Conservation (phyloP, 257 asterid species). For the Coffea eugenioides region DNA sequence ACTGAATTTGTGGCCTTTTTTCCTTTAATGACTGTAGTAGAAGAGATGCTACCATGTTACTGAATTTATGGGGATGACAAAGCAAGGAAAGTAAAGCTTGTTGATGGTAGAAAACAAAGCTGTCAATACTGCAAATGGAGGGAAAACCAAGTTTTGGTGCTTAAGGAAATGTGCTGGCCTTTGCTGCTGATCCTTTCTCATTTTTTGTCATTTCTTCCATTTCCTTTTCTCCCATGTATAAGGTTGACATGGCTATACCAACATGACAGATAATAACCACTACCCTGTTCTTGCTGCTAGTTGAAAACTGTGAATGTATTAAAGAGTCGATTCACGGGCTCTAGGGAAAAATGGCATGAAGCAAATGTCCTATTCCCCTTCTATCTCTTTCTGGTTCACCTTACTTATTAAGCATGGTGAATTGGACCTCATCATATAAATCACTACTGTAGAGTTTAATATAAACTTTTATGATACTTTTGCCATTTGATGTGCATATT, state of each 20-base stretch:
- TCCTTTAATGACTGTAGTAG: too few species aligned
- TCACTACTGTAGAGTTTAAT: background rate
- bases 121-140: background rate
- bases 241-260: background rate
- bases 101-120: too few species aligned
- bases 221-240: too few species aligned
- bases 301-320: background rate
- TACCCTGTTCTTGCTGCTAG: background rate
- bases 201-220: background rate
- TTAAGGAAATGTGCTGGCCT: background rate
- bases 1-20: too few species aligned
- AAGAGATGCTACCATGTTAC: too few species aligned
- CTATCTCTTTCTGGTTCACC: background rate
- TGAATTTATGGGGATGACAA: too few species aligned
- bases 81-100: too few species aligned
- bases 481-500: background rate
- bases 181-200: background rate
- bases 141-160: background rate
- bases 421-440: background rate
- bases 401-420: background rate
- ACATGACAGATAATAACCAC: too few species aligned
- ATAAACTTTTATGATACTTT: background rate
- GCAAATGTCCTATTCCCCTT: background rate
- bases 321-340: background rate
- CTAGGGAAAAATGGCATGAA: background rate